Percentiles rank a stretch among this genome's conserved stretches.
Evolutionary conservation across 305 asterid species (phyloP).

Genomic region (Petunia hybrid): DNA sequence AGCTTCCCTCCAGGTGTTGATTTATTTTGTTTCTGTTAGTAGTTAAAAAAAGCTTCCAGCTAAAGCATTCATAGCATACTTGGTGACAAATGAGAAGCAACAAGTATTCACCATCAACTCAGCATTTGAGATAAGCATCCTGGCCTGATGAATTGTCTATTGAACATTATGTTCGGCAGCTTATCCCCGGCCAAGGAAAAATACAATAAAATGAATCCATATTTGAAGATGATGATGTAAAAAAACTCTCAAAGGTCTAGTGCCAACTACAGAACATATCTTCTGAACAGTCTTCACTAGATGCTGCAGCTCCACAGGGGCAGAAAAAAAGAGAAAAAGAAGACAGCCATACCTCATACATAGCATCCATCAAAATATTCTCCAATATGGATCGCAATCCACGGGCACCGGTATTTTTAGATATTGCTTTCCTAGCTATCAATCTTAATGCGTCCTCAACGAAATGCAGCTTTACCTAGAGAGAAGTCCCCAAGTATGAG

Average conservation of each 20-base stretch:
- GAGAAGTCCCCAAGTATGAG: constrained; percentile 33
- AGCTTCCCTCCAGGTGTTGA: constrained; percentile 3
- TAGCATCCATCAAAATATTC: constrained; percentile 88
- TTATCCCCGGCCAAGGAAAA: neutral
- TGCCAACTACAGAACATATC: neutral
- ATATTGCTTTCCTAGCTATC: constrained; percentile 82
- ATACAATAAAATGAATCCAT: neutral
- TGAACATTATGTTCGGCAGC: neutral
- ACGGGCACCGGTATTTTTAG: constrained; percentile 94
- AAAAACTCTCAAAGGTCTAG: too few species aligned
- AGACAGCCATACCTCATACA: constrained; percentile 81
- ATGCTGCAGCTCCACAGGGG: neutral
- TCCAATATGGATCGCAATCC: constrained; percentile 92
- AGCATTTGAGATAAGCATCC: neutral
- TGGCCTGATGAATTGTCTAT: neutral
- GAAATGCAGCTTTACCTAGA: constrained; percentile 87
- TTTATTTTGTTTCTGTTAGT: neutral
- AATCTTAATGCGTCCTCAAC: constrained; percentile 80
- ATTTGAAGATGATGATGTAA: neutral
- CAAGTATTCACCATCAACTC: neutral
- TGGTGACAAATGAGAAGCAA: neutral
- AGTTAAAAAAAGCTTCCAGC: neutral
- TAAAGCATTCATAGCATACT: constrained; percentile 15
- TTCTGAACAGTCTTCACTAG: constrained; percentile 12
- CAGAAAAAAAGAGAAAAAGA: neutral